Evolutionary conservation across 495 filamentous ascomycete genomes (phyloP).

Genomic region (Neurospora sp.): DNA sequence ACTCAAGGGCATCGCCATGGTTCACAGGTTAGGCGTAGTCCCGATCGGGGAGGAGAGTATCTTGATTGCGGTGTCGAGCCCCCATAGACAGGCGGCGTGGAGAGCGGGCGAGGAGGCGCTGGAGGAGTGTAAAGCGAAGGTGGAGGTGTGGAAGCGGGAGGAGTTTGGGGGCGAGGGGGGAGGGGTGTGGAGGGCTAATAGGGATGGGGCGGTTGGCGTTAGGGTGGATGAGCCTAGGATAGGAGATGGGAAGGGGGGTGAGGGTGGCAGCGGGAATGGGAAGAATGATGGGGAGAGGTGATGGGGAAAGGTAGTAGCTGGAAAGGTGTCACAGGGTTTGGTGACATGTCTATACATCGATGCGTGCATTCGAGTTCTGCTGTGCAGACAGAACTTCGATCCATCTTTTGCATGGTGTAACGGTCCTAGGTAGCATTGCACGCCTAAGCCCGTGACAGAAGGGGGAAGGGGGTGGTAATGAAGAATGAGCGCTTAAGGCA

Average conservation of each 20-base stretch:
- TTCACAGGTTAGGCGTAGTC: conserved; percentile 78
- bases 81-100: conserved; percentile 87
- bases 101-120: conserved; percentile 79
- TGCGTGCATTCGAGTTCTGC: too few relatives aligned
- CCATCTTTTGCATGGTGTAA: too few relatives aligned
- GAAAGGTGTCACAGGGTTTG: neutral
- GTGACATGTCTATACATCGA: too few relatives aligned
- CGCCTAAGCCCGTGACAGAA: too few relatives aligned
- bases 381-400: too few relatives aligned
- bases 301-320: neutral
- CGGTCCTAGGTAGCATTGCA: too few relatives aligned
- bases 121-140: conserved; percentile 72
- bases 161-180: conserved; percentile 70
- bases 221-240: conserved; percentile 11
- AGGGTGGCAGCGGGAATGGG: neutral
- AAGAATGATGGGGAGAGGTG: neutral
- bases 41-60: conserved; percentile 89
- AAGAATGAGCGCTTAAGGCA: neutral
- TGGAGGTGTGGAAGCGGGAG: conserved; percentile 95
- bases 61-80: conserved; percentile 73
- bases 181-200: conserved; percentile 83
- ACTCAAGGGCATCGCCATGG: conserved; percentile 62
- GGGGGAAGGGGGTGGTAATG: neutral
- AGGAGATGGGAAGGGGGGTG: neutral
- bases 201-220: conserved; percentile 56